Percentiles rank a stretch among this genome's conserved stretches.
phyloP scores from a whole-genome alignment of 768 basidiomycete species.

The Dioszegia hungarica region DNA sequence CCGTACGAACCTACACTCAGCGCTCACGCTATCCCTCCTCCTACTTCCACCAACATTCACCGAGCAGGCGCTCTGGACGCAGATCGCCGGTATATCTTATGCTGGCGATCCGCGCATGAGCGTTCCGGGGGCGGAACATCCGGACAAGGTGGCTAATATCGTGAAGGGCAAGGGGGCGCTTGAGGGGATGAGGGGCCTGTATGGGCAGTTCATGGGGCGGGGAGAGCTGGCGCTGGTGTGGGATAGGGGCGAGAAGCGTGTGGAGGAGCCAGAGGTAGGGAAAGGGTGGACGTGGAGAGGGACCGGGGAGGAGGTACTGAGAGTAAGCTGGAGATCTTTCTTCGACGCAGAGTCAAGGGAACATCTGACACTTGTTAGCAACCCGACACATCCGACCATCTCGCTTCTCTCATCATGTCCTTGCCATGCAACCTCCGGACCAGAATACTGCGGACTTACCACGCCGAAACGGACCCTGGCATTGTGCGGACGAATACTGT shows the following conservation, averaged over 20 bases:
- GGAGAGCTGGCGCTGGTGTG: constrained; percentile 49
- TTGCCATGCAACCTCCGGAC: constrained; percentile 65
- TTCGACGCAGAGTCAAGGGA: not conserved
- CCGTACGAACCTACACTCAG: constrained; percentile 87
- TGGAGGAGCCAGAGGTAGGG: constrained; percentile 40
- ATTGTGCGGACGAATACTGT: no score
- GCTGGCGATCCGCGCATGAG: constrained; percentile 73
- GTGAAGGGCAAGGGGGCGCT: constrained; percentile 64
- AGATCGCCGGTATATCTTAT: constrained; percentile 81
- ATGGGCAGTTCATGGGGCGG: constrained; percentile 54
- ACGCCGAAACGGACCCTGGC: not conserved
- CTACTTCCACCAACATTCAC: constrained; percentile 76
- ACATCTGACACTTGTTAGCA: no score
- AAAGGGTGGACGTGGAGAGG: constrained; percentile 17
- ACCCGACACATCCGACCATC: constrained; percentile 64
- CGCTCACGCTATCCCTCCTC: constrained; percentile 82
- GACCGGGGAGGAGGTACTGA: constrained; percentile 14
- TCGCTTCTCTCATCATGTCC: constrained; percentile 70
- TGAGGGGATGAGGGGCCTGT: constrained; percentile 79
- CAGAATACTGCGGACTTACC: not conserved
- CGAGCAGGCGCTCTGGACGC: constrained; percentile 74
- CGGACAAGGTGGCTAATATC: constrained; percentile 89
- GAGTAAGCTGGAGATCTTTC: constrained; percentile 6
- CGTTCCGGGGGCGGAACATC: constrained; percentile 84
- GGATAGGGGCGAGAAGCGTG: not conserved